A percentile compares a stretch with the other conserved stretches of the same genome.
These are phyloP conservation scores for Solanum neorickii DNA, from an alignment of 257 asterid species.

Conservation along the genomic window DNA sequence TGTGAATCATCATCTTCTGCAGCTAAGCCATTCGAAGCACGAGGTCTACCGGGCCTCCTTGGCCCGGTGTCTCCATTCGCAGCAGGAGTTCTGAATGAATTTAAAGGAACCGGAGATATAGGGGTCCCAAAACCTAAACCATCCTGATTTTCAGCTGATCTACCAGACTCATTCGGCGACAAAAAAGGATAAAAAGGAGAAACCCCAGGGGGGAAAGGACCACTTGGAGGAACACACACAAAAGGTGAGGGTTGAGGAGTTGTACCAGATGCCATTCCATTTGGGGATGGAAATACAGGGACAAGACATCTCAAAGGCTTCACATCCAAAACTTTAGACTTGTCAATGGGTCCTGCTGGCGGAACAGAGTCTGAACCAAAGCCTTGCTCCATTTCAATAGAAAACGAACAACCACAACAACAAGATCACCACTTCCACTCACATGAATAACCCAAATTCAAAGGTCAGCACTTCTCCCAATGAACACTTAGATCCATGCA, in stretches of 20 bases:
- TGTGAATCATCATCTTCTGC: slow-evolving; percentile 51
- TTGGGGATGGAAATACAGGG: slow-evolving; percentile 64
- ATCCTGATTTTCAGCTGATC: slow-evolving; percentile 13
- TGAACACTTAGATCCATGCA: not conserved
- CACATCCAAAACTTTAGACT: slow-evolving; percentile 63
- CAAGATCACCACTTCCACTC: not conserved
- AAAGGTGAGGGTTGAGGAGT: slow-evolving; percentile 68
- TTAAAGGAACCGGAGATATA: slow-evolving; percentile 58
- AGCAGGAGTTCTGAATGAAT: slow-evolving; percentile 61
- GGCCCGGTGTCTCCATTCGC: slow-evolving; percentile 37
- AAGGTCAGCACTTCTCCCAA: not conserved
- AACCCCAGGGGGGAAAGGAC: slow-evolving; percentile 88
- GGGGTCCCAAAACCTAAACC: slow-evolving; percentile 18
- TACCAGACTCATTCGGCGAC: slow-evolving; percentile 12
- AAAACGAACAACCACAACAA: not conserved
- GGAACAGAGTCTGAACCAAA: slow-evolving; percentile 32
- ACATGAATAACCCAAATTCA: slow-evolving; percentile 5
- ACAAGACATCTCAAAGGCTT: slow-evolving; percentile 70
- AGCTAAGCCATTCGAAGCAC: slow-evolving; percentile 10
- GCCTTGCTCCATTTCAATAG: slow-evolving; percentile 55
- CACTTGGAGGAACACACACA: slow-evolving; percentile 81
- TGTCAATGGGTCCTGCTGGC: slow-evolving; percentile 45
- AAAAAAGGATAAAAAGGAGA: slow-evolving; percentile 81
- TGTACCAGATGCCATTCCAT: slow-evolving; percentile 36
- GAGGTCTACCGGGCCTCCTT: slow-evolving; percentile 20